phyloP scores from a whole-genome alignment of 23 red algal species.

The Gracilaria vermiculophylla region DNA sequence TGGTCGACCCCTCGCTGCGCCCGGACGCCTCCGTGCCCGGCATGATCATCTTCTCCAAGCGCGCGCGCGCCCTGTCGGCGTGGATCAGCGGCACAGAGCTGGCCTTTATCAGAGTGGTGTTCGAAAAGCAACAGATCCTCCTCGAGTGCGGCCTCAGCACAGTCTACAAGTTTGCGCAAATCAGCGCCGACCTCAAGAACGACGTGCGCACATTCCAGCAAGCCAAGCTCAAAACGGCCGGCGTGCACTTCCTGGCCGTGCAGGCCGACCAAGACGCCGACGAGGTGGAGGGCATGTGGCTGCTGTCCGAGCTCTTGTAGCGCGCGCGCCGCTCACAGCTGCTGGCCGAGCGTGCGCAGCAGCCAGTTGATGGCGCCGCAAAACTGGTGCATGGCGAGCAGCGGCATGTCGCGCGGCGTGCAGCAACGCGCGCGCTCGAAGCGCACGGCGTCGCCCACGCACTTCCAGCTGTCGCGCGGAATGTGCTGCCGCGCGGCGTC shows the following conservation, averaged over 20 bases:
- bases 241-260: constrained; percentile 94
- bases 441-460: constrained; percentile 32
- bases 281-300: constrained; percentile 90
- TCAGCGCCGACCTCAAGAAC: constrained; percentile 49
- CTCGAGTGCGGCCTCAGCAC: constrained; percentile 88
- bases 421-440: constrained; percentile 69
- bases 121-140: constrained; percentile 73
- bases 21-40: constrained; percentile 49
- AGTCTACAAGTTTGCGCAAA: constrained; percentile 74
- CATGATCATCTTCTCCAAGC: constrained; percentile 64
- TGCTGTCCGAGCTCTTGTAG: constrained; percentile 70
- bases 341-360: constrained; percentile 37
- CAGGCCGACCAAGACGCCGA: constrained; percentile 49
- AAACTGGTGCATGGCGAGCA: constrained; percentile 62
- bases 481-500: not conserved
- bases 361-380: constrained; percentile 72
- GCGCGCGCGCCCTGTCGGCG: constrained; percentile 64
- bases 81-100: constrained; percentile 88
- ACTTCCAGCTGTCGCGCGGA: not conserved
- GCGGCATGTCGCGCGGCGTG: constrained; percentile 63
- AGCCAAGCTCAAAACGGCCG: constrained; percentile 56
- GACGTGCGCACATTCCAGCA: constrained; percentile 84
- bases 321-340: constrained; percentile 16
- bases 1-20: constrained; percentile 41
- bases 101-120: constrained; percentile 61